Percentiles rank a stretch among this genome's conserved stretches.
These are phyloP conservation scores for Eimeria necatrix DNA, from an alignment of 169 alveolate genomes.

Conservation along the genomic window DNA sequence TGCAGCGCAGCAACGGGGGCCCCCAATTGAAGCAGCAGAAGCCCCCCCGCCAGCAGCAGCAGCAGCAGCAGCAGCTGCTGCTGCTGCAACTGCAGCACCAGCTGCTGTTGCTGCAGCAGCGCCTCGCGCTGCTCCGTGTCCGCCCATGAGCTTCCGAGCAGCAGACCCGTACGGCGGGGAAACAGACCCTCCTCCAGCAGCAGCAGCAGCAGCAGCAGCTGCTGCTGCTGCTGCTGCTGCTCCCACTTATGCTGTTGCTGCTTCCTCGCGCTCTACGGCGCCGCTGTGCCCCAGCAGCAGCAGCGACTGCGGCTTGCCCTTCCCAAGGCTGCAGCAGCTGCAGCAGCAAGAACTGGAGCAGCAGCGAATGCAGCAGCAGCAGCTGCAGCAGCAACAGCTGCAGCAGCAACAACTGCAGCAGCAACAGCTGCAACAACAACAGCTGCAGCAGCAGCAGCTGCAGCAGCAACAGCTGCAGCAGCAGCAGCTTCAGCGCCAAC, in stretches of 20 bases:
- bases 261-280: slow-evolving; percentile 19
- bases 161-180: neutral
- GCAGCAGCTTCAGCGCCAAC: neutral
- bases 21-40: neutral
- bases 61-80: neutral
- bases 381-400: slow-evolving; percentile 17
- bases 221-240: slow-evolving; percentile 48
- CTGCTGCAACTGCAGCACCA: neutral
- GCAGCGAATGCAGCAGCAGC: slow-evolving; percentile 25
- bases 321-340: neutral
- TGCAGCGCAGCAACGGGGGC: neutral
- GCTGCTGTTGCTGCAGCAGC: neutral
- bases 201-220: slow-evolving; percentile 7
- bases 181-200: slow-evolving; percentile 5
- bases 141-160: neutral
- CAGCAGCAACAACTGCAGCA: neutral
- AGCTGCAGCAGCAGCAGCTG: neutral
- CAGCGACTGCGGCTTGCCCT: slow-evolving; percentile 27
- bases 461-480: neutral
- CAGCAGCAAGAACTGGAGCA: slow-evolving; percentile 27
- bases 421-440: slow-evolving; percentile 17
- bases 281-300: slow-evolving; percentile 27
- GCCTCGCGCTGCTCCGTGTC: neutral
- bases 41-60: neutral
- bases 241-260: slow-evolving; percentile 24